Base-by-base conservation (phyloP, 352 stramenopile species). In the Pythium apleroticum region DNA sequence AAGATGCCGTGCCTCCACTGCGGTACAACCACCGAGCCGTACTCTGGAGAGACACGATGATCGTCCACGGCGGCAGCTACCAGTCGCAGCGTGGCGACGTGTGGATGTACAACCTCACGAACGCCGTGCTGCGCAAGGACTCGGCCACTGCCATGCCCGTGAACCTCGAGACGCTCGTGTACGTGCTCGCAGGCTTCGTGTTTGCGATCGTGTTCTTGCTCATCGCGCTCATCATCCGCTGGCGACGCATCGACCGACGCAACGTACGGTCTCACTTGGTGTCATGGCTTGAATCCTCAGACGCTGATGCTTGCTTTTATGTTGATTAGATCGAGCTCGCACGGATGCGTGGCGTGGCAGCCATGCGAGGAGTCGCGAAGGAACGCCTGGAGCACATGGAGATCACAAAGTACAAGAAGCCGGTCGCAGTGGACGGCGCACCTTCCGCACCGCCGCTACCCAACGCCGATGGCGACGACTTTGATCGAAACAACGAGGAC, bases 21-120 rank as follows among this genome's bases (percentile, higher is more conserved):
- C 80, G 84, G 0, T 92, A 92, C 65, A 90, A 89, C 45, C 84
- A 92, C 52, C 69, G 74, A 0, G 81, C 81, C 1, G 68, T 69
- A 0, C 63, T 80, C 20, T 92, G 84, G 84, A 60, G 65, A 0
- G 69, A 69, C 55, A 71, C 75, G 50, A 88, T 92, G 78, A 65
- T 92, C 1, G 69, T 92, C 59, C 73, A 89, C 35, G 84, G 84
- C 22, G 84, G 84, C 37, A 91, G 80, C 75, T 92, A 90, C 52
- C 80, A 90, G 68, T 77, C 63, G 9, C 80, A 89, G 39, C 76
- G 77, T 10, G 75, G 80, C 15, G 84, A 92, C n/a, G 45, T 92
- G 22, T 92, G 84, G 81, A 60, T 73, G 31, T 90, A 77, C 71
- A 92, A 92, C 68, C 81, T 77, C 14, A 86, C 80, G 15, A 69